These are phyloP conservation scores for Evansstolkia leycettana DNA, from an alignment of 495 filamentous ascomycete species.

Conservation along the genomic window DNA sequence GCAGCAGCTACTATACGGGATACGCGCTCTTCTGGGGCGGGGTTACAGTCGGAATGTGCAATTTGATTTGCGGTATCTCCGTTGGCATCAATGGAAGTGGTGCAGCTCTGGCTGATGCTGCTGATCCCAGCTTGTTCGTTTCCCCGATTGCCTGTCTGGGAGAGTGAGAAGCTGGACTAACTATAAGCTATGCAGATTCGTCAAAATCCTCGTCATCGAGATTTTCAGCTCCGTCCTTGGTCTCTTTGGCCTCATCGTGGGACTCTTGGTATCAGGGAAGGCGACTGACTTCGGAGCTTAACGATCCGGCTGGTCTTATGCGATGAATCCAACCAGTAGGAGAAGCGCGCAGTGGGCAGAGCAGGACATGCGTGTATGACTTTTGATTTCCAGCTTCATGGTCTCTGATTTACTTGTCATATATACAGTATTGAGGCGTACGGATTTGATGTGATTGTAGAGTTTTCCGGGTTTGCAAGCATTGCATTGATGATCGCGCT, in stretches of 20 bases:
- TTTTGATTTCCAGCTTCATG: slow-evolving; percentile 7
- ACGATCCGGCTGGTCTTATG: slow-evolving; percentile 11
- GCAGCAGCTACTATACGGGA: slow-evolving; percentile 81
- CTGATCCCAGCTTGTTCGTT: slow-evolving; percentile 78
- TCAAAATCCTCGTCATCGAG: slow-evolving; percentile 97
- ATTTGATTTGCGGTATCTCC: slow-evolving; percentile 88
- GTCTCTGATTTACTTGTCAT: slow-evolving; percentile 10
- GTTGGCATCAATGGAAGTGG: slow-evolving; percentile 98
- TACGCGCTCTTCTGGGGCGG: slow-evolving; percentile 95
- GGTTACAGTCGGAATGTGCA: slow-evolving; percentile 86
- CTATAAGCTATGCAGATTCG: slow-evolving; percentile 52
- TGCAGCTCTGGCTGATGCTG: slow-evolving; percentile 90
- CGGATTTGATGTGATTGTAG: slow-evolving; percentile 23
- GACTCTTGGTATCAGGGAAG: slow-evolving; percentile 73
- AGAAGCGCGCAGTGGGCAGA: not conserved
- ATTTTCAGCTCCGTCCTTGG: slow-evolving; percentile 98
- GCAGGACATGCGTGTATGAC: slow-evolving; percentile 10
- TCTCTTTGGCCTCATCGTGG: slow-evolving; percentile 94
- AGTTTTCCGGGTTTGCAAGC: slow-evolving; percentile 15
- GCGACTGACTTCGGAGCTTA: slow-evolving; percentile 57
- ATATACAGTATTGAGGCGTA: slow-evolving; percentile 35
- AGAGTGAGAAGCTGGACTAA: slow-evolving; percentile 16
- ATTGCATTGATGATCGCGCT: slow-evolving; percentile 17
- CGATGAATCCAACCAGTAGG: not conserved
- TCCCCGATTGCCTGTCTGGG: slow-evolving; percentile 1